Evolutionary conservation across 352 stramenopile species (phyloP), one percentile per base, ranked within the genome.

Genomic region (Pythium scleroteichum): DNA sequence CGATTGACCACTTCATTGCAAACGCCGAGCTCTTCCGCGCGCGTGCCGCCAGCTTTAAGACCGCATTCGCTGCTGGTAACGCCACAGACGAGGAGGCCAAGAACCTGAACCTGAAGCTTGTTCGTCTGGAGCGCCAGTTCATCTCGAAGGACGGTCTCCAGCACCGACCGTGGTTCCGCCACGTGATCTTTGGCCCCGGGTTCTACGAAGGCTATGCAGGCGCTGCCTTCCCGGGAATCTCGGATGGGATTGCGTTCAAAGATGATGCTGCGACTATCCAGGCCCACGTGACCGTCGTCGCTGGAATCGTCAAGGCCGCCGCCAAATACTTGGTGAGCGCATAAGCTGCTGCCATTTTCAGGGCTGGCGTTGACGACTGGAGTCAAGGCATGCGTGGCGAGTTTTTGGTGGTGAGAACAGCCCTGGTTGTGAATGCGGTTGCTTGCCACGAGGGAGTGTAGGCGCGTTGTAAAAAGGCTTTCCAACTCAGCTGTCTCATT

Each of bases 111-210:
- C 17, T 68, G 27, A 79, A 82, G 44, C 73, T 87, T 39, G 61
- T 77, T 17, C 59, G 29, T 33, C 55, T 85, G n/a, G 75, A 87
- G 64, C 68, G 78, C 16, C 55, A 84, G n/a, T 54, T 87, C 7
- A 64, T 77, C 26, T 40, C 69, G n/a, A 62, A 76, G 1, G 23
- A 46, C 0, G 78, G 75, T 0, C 59, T 85, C 12, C 75, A 72
- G 4, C 78, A 87, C 33, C 75, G 75, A 12, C 41, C 41, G 13
- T 87, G 75, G 75, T 85, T 73, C 69, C 80, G 80, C 44, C 75
- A 85, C 48, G 75, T 0, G 80, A 35, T 35, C 29, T 35, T 35
- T 35, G 29, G 29, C 10, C 29, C 29, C 10, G 29, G 29, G 5
- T 35, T 81, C 52, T 85, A 78, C 56, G 71, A 85, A 27, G 75